phyloP scores from a whole-genome alignment of 2,329 filamentous ascomycete genomes.

The Colletotrichum cordylinicola region DNA sequence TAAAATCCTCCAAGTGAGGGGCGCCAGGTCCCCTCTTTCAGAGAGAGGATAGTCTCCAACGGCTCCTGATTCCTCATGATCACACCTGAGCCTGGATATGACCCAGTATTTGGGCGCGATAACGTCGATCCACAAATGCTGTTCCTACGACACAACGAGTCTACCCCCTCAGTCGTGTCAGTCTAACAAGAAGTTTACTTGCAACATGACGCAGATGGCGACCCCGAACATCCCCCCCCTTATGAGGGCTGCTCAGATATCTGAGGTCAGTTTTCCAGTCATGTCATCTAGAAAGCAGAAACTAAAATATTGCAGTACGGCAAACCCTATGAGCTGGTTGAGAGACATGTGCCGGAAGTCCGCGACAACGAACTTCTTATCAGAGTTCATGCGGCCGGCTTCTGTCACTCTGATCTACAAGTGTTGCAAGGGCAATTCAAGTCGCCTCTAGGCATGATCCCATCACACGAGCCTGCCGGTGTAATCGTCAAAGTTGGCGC shows the following conservation, averaged over 20 bases:
- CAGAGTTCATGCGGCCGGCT: constrained; percentile 37
- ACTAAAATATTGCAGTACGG: constrained; percentile 27
- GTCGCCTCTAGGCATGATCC: constrained; percentile 32
- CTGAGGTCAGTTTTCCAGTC: background rate
- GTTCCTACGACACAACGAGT: background rate
- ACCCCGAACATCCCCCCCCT: background rate
- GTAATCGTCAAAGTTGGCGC: constrained; percentile 32
- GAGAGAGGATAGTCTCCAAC: background rate
- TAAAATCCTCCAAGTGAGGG: background rate
- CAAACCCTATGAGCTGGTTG: constrained; percentile 30
- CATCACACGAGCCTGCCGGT: constrained; percentile 42
- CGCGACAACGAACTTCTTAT: constrained; percentile 34
- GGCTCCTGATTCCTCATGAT: background rate
- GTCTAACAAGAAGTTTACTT: background rate
- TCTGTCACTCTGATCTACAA: constrained; percentile 43
- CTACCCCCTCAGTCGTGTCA: background rate
- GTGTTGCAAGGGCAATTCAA: constrained; percentile 37
- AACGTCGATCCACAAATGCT: background rate
- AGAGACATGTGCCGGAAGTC: constrained; percentile 26
- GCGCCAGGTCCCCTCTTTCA: background rate
- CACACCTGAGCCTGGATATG: background rate
- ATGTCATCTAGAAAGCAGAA: no score
- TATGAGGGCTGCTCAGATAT: constrained; percentile 27
- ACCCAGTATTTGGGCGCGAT: background rate
- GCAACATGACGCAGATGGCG: background rate